Base-by-base conservation (phyloP, 768 basidiomycete species). In the Podaxis sp. region DNA sequence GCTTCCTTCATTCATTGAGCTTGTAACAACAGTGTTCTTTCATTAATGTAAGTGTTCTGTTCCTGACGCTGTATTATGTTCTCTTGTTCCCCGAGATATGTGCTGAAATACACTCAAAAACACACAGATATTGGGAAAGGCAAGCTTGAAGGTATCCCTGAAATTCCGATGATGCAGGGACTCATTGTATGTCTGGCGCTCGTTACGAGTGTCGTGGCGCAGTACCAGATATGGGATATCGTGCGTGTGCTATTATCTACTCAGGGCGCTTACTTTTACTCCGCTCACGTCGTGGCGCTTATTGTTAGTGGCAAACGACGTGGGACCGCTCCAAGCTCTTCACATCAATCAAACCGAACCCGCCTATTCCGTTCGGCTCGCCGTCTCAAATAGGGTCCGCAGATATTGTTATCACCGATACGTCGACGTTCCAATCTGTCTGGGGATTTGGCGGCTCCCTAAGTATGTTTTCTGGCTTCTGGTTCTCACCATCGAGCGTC, bases 361-460 rank as follows among this genome's bases (percentile, higher is more conserved):
- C 79, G 7, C 79, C 82, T 4, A 82, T 87, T 54, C 79, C 80
- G 64, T 88, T 87, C 66, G 76, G 61, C 26, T 70, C 79, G 19
- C 83, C 86, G 2, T 82, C 84, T 0, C 52, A 79, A 3, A 79
- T 79, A 26, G 85, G 79, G 1, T 73, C 71, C 36, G 87, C 86
- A 0, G 80, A 90, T 68, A 89, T 90, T 62, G 78, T 78, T 33
- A 71, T 90, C 4, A 68, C 81, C 46, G 87, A 88, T 67, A 72
- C 73, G 3, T 66, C 72, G 7, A 72, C 79, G 11, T 85, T 82
- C 70, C 90, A 90, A 71, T 75, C 77, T 0, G 80, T 91, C 30
- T 77, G 78, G 62, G 89, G 89, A 7, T 86, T 88, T 65, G 89
- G 89, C 2, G 87, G 81, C 9, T 68, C 84, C 0, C 74, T 90